A percentile compares a stretch with the other conserved stretches of the same genome.
Conservation (phyloP, 805 yeast genomes). For the Zygoascus tannicola region DNA sequence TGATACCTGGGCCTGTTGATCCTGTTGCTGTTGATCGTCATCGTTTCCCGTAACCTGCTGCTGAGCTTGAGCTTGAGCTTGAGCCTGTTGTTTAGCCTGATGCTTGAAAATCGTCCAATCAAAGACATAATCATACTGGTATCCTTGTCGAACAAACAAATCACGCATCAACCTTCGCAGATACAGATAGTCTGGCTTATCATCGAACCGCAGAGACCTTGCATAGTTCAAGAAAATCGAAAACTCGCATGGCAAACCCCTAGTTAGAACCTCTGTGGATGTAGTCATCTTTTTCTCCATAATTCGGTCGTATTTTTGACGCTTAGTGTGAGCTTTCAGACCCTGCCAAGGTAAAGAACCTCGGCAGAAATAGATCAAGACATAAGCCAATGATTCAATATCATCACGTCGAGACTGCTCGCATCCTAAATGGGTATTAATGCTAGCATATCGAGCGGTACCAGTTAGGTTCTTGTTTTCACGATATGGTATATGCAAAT, state of each 20-base stretch:
- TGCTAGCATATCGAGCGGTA: conserved; percentile 92
- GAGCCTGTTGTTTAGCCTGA: conserved; percentile 18
- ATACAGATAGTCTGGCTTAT: conserved; percentile 88
- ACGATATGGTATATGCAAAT: conserved; percentile 89
- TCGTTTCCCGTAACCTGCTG: conserved; percentile 5
- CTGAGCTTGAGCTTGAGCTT: conserved; percentile 8
- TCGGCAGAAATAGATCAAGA: conserved; percentile 84
- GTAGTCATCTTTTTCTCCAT: conserved; percentile 92
- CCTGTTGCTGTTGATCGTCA: conserved; percentile 10
- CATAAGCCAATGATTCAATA: conserved; percentile 93
- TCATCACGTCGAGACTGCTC: conserved; percentile 97
- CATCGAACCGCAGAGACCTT: conserved; percentile 86
- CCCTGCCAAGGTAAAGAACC: conserved; percentile 99
- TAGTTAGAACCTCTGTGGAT: conserved; percentile 73
- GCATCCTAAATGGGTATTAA: conserved; percentile 92
- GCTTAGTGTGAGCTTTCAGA: conserved; percentile 93
- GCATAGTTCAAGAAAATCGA: conserved; percentile 80
- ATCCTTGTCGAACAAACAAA: conserved; percentile 76
- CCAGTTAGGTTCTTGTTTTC: conserved; percentile 96
- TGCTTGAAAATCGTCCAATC: conserved; percentile 93
- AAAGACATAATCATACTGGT: conserved; percentile 85
- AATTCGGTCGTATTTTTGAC: conserved; percentile 93
- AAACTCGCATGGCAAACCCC: conserved; percentile 88
- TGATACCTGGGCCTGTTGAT: conserved; percentile 6
- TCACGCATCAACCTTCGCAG: conserved; percentile 85